Evolutionary conservation across 768 basidiomycete species (phyloP).

Genomic region (Bullera alba): DNA sequence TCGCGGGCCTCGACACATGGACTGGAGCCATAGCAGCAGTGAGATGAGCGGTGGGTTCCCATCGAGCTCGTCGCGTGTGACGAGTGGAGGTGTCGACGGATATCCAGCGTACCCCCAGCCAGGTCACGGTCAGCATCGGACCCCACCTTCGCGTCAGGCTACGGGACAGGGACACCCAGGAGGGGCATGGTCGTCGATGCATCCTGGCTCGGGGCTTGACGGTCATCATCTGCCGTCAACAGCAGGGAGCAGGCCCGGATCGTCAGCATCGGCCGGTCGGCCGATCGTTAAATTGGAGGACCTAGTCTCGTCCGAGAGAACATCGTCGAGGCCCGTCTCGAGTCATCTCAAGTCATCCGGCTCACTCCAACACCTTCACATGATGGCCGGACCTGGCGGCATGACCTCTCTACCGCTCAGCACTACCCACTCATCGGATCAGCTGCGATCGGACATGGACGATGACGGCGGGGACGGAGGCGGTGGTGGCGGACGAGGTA

Average conservation of each 20-base stretch:
- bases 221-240: not conserved
- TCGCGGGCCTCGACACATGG: no score
- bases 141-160: no score
- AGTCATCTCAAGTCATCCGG: not conserved
- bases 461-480: not conserved
- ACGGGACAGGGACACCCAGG: no score
- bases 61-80: no score
- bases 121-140: no score
- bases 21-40: no score
- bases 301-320: slow-evolving; percentile 11
- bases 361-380: not conserved
- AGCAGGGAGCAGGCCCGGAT: not conserved
- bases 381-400: not conserved
- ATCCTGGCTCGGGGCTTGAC: slow-evolving; percentile 5
- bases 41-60: no score
- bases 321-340: not conserved
- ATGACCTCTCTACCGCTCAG: slow-evolving; percentile 6
- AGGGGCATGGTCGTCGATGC: slow-evolving; percentile 21
- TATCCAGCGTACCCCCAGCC: no score
- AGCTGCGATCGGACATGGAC: not conserved
- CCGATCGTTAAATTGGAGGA: slow-evolving; percentile 25
- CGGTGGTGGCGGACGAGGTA: not conserved
- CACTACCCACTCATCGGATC: slow-evolving; percentile 5
- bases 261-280: no score
- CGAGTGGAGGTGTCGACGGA: no score